Evolutionary conservation across 192 early-diverging fungal species (phyloP), one percentile per base, ranked within the genome.

Genomic region (Lobosporangium transversale): DNA sequence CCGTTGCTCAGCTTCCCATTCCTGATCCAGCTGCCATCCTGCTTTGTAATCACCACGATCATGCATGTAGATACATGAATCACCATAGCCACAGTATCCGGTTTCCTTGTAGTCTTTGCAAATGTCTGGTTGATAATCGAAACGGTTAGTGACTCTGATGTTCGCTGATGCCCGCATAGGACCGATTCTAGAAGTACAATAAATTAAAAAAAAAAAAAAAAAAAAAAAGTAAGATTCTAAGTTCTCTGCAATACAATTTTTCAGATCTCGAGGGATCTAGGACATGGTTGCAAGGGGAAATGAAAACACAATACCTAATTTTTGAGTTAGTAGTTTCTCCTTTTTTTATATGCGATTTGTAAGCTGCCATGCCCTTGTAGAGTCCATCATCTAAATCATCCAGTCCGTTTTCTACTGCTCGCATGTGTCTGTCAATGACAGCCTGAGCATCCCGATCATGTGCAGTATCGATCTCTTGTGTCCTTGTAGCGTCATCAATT

Each of bases 51-150:
- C 95, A 27, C 95, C 92, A 61, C 98, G 90, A 75, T 99, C 98
- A 66, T 99, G 98, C 83, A 99, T 90, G 69, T 97, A 99, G 33
- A 91, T 94, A 81, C 98, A 99, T 20, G 91, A 93, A 79, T 99
- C 98, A 47, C 98, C 98, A 81, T 94, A 99, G 27, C 98, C 98
- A 79, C 98, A 99, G 79, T 87, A 94, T 43, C 94, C 94, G 11
- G 92, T 95, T 53, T 92, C 89, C 84, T 98, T 98, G 84, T 98
- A 99, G 84, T 99, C 98, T 81, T 99, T 99, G 86, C 98, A 99
- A 27, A 99, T 88, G 63, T 96, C 96, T 24, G 95, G 95, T 79
- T 97, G 94, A 78, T 98, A 99, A 81, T 99, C 98, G 64, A 99
- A 94, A 30, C 93, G 87, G 45, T 85, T 85, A 23, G 91, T 89